Base-by-base conservation (phyloP, 1,139 yeast species). In the Candida sojae region DNA sequence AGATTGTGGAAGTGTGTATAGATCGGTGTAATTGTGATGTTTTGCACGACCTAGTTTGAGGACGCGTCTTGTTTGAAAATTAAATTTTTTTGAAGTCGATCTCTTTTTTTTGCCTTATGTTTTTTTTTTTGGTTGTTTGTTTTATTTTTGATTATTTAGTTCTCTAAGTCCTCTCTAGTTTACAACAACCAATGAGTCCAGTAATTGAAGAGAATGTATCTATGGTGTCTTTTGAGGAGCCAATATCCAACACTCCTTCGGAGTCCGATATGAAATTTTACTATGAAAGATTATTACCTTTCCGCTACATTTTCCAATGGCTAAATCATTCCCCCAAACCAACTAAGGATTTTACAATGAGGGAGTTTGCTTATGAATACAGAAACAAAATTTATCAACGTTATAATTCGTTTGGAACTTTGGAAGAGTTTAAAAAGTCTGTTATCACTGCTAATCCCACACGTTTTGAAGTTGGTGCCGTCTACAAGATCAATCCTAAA, bases 381-480 rank as follows among this genome's bases (percentile, higher is more conserved):
- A 77, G 88, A 55, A 82, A 88, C 35, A 95, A 93, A 2, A 93
- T 91, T 0, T 93, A 93, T 63, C 86, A 89, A 57, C 86, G 99
- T 58, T 93, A 92, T 70, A 88, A 86, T 59, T 88, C 97, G 1
- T 93, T 79, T 59, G 68, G 73, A 1, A 70, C 79, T 2, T 76
- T 75, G 21, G 88, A 83, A 31, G 96, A 89, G 43, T 90, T 93
- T 68, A 88, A 87, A 60, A 73, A 79, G 32, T 83, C 88, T 8
- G 93, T 92, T 2, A 73, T 86, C 25, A 76, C 73, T 42, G 79
- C 90, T 26, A 84, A 85, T 53, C 99, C 99, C 0, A 83, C 88
- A 39, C 85, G 99, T 67, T 95, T 93, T 63, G 99, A 93, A 69
- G 79, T 95, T 42, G 99, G 99, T 30, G 97, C 99, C 0, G 86